Conservation (phyloP, 2,329 filamentous ascomycete genomes). For the Fusarium falciforme region DNA sequence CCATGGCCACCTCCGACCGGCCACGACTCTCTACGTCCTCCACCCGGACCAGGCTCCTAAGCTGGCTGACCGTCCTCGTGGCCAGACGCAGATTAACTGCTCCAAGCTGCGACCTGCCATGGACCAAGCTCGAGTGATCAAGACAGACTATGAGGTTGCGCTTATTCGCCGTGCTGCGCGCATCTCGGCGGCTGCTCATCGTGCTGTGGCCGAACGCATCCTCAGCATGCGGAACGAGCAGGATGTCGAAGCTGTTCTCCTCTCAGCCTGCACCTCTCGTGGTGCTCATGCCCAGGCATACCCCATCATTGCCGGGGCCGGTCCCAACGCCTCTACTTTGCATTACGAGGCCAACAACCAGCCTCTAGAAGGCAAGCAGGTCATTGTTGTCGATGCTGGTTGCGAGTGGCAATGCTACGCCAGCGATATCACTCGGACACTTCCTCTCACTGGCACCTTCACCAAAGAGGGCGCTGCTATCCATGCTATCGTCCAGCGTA, state of each 20-base stretch:
- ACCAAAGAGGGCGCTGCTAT: constrained; percentile 76
- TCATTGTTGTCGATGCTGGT: constrained; percentile 88
- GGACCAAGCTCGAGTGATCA: constrained; percentile 82
- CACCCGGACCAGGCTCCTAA: constrained; percentile 57
- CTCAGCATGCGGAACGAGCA: constrained; percentile 78
- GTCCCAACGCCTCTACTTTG: constrained; percentile 83
- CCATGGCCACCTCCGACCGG: constrained; percentile 52
- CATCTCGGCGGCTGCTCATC: constrained; percentile 82
- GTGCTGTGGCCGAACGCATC: constrained; percentile 74
- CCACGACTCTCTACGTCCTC: constrained; percentile 57
- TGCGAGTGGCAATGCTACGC: constrained; percentile 89
- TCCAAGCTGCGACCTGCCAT: constrained; percentile 75
- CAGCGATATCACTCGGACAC: constrained; percentile 88
- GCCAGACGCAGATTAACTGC: constrained; percentile 58
- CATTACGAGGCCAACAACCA: constrained; percentile 89
- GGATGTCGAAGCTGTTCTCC: constrained; percentile 84
- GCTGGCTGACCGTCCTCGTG: constrained; percentile 52
- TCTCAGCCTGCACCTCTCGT: constrained; percentile 75
- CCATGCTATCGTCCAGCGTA: constrained; percentile 80
- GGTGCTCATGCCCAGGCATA: constrained; percentile 87
- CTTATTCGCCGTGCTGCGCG: constrained; percentile 84
- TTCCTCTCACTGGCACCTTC: constrained; percentile 80
- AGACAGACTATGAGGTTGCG: constrained; percentile 86
- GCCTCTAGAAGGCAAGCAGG: constrained; percentile 73
- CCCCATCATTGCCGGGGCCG: constrained; percentile 86